Evolutionary conservation across 805 yeast species (phyloP), one percentile per base, ranked within the genome.

Genomic region (Kregervanrija pseudodelftensis): DNA sequence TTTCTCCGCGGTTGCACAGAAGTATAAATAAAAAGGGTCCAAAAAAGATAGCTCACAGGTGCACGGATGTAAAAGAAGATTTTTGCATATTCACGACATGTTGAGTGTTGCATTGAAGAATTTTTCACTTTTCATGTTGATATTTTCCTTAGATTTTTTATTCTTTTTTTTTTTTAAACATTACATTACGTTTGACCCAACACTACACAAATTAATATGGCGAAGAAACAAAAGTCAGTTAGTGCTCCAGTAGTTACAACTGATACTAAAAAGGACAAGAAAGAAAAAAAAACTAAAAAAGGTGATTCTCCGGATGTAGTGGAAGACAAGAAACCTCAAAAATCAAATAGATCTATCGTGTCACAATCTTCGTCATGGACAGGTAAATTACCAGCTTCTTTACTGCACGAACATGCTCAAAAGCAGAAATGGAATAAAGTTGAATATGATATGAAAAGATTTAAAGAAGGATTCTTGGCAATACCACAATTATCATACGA

Each of bases 391-490:
- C 98, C 99, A 0, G 88, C 85, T 2, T 80, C 93, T 0, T 64
- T 91, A 13, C 72, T 91, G 4, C 87, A 87, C 56, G 99, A 91
- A 57, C 82, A 80, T 51, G 85, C 93, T 50, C 96, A 87, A 60
- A 85, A 82, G 59, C 79, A 76, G 47, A 87, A 88, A 63, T 91
- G 99, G 99, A 83, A 81, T 47, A 82, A 82, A 52, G 95, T 87
- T 3, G 80, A 75, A 16, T 86, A 87, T 53, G 90, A 85, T 40
- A 81, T 83, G 85, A 73, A 66, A 37, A 57, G 57, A 40, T 43
- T 52, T 2, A 52, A 55, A 11, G 63, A 55, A 35, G 95, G 95
- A 0, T 74, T 81, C 60, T 60, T 79, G 0, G 88, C 91, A 0
- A 69, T 77, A 1, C 88, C 83, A 0, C 68, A 73, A 11, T 59